Conservation (phyloP, 176 grass and related monocot species). For the Oryza rufipogon region DNA sequence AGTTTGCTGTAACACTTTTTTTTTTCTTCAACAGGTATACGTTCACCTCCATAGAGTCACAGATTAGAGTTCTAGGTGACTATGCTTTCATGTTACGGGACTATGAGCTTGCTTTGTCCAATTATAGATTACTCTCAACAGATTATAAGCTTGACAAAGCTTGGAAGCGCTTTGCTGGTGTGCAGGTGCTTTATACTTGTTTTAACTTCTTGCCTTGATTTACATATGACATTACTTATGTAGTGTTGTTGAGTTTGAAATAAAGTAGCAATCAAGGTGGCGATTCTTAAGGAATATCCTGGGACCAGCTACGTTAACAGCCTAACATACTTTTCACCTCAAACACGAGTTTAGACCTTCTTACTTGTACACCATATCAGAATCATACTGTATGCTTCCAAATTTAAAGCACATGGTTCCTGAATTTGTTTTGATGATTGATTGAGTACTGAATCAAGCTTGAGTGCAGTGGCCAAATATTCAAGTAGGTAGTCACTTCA, state of each 20-base stretch:
- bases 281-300: slow-evolving; percentile 10
- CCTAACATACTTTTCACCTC: neutral
- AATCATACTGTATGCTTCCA: slow-evolving; percentile 15
- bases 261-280: neutral
- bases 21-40: slow-evolving; percentile 66
- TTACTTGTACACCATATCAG: slow-evolving; percentile 10
- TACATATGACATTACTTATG: neutral
- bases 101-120: slow-evolving; percentile 98
- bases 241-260: slow-evolving; percentile 22
- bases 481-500: slow-evolving; percentile 27
- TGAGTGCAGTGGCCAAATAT: slow-evolving; percentile 7
- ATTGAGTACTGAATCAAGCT: slow-evolving; percentile 25
- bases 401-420: neutral
- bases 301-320: neutral
- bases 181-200: slow-evolving; percentile 64
- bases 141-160: slow-evolving; percentile 99
- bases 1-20: slow-evolving; percentile 44
- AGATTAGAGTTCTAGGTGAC: slow-evolving; percentile 96
- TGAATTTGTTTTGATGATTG: slow-evolving; percentile 21
- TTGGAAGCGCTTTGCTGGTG: slow-evolving; percentile 92
- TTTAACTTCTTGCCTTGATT: neutral
- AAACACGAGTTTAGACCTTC: slow-evolving; percentile 13
- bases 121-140: slow-evolving; percentile 90
- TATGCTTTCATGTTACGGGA: slow-evolving; percentile 98
- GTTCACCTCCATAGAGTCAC: slow-evolving; percentile 94